Evolutionary conservation across 2,329 filamentous ascomycete genomes (phyloP), one percentile per base, ranked within the genome.

Genomic region (Trichoderma sp.): DNA sequence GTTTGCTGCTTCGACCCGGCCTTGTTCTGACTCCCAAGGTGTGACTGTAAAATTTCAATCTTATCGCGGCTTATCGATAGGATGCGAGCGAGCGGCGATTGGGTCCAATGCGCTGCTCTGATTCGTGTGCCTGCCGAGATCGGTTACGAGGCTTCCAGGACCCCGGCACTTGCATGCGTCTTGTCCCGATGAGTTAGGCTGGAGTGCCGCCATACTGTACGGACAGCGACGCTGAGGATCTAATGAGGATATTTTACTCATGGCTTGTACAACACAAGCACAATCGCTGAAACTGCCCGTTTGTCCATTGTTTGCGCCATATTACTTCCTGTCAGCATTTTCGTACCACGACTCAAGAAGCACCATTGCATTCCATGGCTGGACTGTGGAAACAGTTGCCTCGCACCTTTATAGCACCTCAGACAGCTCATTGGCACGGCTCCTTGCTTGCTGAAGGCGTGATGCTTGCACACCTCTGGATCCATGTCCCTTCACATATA

Each of bases 41-140:
- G 59, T 68, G 59, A 68, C 59, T 49, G 37, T 51, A 64, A 68
- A 68, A 68, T 59, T 59, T 59, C 28, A 10, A 58, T 64, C 66
- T 58, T 68, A 68, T 64, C 59, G 59, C 14, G 5, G 28, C 59
- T 64, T 68, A 68, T 68, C 66, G 66, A 68, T 68, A 68, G 66
- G 66, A 21, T 26, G 52, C 26, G 28, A 49, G 52, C 24, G 37
- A 28, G 46, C 39, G 34, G 54, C 66, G 52, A n/a, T 34, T 52
- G 18, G n/a, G 39, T 43, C 37, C 26, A 37, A 34, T 58, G 18
- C 58, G 37, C 26, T 39, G 52, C 11, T 68, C 65, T 60, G 65
- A 68, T 68, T 60, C 65, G 55, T 68, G 65, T 68, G 28, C 56
- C 65, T 68, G 65, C 65, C 65, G 65, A 60, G 56, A 60, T 68